These are phyloP conservation scores for Phytopythium ostracodes DNA, from an alignment of 352 stramenopile genomes.

Conservation along the genomic window DNA sequence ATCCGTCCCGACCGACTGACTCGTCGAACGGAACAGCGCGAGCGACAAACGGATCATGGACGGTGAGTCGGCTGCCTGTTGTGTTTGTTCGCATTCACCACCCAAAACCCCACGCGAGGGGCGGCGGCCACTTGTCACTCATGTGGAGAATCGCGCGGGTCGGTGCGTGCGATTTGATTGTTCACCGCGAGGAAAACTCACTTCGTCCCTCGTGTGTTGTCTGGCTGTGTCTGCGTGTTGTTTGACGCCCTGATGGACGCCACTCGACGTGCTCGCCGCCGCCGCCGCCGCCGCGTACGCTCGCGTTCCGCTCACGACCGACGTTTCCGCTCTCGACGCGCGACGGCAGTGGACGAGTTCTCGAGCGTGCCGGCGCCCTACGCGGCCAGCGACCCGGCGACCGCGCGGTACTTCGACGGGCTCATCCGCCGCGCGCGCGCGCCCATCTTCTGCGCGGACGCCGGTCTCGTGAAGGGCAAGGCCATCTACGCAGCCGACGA, in stretches of 20 bases:
- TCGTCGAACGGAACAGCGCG: neutral
- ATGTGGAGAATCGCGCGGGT: no score
- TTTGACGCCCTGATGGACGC: neutral
- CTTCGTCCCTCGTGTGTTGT: neutral
- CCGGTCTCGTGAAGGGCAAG: constrained; percentile 63
- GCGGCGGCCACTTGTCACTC: no score
- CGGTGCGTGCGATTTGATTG: no score
- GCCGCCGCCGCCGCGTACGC: no score
- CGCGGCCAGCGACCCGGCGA: constrained; percentile 35
- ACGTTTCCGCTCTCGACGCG: neutral
- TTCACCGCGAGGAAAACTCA: neutral
- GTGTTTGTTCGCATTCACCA: neutral
- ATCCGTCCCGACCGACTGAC: neutral
- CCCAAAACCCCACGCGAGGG: neutral
- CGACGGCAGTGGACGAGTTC: constrained; percentile 25
- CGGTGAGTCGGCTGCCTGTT: neutral
- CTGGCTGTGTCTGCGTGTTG: neutral
- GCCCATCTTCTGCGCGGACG: constrained; percentile 52
- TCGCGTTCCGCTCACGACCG: neutral
- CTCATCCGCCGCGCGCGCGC: constrained; percentile 60
- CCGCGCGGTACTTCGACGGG: constrained; percentile 54
- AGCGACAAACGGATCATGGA: neutral
- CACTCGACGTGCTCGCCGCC: neutral
- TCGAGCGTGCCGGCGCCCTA: constrained; percentile 61
- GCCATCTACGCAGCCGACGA: constrained; percentile 59